Base-by-base conservation (phyloP, 2,329 filamentous ascomycete species). In the Neopestalotiopsis sp. region DNA sequence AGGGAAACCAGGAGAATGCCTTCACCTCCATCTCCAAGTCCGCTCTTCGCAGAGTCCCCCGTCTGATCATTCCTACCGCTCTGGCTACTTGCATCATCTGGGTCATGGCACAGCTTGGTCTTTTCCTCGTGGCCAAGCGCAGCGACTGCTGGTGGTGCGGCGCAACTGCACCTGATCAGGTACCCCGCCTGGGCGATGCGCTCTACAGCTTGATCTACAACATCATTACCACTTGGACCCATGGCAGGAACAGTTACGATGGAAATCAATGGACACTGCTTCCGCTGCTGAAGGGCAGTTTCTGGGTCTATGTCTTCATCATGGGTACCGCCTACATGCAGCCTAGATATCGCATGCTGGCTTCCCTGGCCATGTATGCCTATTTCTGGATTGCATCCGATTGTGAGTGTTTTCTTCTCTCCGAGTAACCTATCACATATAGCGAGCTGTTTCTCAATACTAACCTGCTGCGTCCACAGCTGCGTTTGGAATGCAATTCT, bases 81-180 rank as follows among this genome's bases (percentile, higher is more conserved):
- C 76, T 86, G 0, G 86, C 87, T 1, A 90, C 88, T 0, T 75
- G 83, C 3, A 77, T 90, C 30, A 86, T 85, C 67, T 91, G 89
- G 86, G 64, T 81, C 38, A 76, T 81, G 72, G 76, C 85, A 66
- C 85, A 90, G 72, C 80, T 89, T 6, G 88, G 88, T n/a, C 83
- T 85, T 64, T 90, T 88, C 72, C 77, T 86, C 61, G 83, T 89
- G 64, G 87, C 85, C 4, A 85, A 85, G 71, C 83, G 86, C 70
- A 85, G 86, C 61, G 87, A 90, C 76, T 87, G 88, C 70, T 89
- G 84, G 78, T 91, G 88, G 87, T 82, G 90, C 59, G 82, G 82
- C 70, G 80, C 80, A 66, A 86, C 86, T 17, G 84, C 83, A 12
- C 85, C 87, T 6, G 75, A 78, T 45, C 74, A 71, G 53, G 82